Base-by-base conservation (phyloP, 2,329 filamentous ascomycete genomes). In the Hypomyces rosellus region DNA sequence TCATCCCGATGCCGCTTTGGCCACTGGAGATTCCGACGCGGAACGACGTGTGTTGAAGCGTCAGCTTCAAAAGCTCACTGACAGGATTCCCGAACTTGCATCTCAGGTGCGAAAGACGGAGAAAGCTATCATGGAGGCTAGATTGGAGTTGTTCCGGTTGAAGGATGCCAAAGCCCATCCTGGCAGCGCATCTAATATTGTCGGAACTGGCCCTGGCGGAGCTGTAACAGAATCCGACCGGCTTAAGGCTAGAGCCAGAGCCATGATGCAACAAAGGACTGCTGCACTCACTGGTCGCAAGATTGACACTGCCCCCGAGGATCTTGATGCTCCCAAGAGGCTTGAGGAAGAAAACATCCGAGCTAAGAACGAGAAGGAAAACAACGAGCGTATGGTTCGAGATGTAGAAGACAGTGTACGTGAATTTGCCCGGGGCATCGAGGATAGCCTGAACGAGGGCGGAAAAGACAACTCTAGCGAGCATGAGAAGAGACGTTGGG, bases 251-350 rank as follows among this genome's bases (percentile, higher is more conserved):
- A 84, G 91, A 59, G 92, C 93, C 33, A 95, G 91, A 71, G 92
- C 92, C 37, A 95, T 96, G 84, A 99, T 99, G 93, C 92, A 97
- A 71, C 91, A 96, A 63, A 86, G 93, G 53, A 91, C 93, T 58
- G 93, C 93, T 50, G 92, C 93, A 15, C 73, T 99, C 55, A 89
- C 90, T 18, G 93, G 93, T 51, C 89, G 86, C 68, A 90, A 91
- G 64, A 73, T 85, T 43, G 83, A 88, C 36, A 68, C 74, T 2
- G 74, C 73, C 42, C 80, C 85, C 53, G 88, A 95, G 57, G 86
- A 91, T 55, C 77, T 80, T 22, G 88, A 88, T 56, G 89, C 88
- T 3, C 84, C 90, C 43, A 88, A 89, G 70, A 83, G 93, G 34
- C 70, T 97, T 14, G 93, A 97, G 66, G 88, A 95, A 59, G 92